phyloP scores from a whole-genome alignment of 176 grass and related monocot genomes.

The Alloteropsis semialata region DNA sequence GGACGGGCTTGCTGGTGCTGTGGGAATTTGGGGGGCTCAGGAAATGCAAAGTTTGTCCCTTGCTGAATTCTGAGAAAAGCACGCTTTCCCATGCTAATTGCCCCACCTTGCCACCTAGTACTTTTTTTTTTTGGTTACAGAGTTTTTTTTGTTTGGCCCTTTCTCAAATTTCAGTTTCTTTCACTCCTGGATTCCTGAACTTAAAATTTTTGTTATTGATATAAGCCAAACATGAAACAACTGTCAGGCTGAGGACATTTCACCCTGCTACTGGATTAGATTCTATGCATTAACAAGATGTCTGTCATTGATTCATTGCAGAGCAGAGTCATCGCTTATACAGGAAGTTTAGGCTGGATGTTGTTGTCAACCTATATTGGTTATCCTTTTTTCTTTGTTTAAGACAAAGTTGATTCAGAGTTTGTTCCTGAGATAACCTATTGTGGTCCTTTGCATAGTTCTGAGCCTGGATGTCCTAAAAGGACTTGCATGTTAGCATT shows the following conservation, averaged over 20 bases:
- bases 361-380: background rate
- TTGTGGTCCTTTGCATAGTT: background rate
- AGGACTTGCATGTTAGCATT: background rate
- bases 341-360: conserved; percentile 21
- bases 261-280: conserved; percentile 36
- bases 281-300: conserved; percentile 10
- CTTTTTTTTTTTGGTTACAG: conserved; percentile 18
- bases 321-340: background rate
- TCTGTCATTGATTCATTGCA: conserved; percentile 4
- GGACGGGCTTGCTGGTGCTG: conserved; percentile 19
- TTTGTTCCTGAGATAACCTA: conserved; percentile 8
- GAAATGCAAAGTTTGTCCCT: conserved; percentile 49
- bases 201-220: background rate
- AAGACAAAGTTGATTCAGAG: background rate
- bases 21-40: conserved; percentile 34
- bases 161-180: conserved; percentile 37
- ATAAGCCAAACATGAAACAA: conserved; percentile 20
- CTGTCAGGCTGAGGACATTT: conserved; percentile 20
- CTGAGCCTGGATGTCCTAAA: conserved; percentile 14
- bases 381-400: background rate
- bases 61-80: conserved; percentile 43
- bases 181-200: conserved; percentile 5
- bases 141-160: background rate
- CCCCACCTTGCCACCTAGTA: conserved; percentile 21
- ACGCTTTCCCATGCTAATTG: conserved; percentile 14